phyloP scores from a whole-genome alignment of 2,329 filamentous ascomycete genomes.

The Capronia epimyces region DNA sequence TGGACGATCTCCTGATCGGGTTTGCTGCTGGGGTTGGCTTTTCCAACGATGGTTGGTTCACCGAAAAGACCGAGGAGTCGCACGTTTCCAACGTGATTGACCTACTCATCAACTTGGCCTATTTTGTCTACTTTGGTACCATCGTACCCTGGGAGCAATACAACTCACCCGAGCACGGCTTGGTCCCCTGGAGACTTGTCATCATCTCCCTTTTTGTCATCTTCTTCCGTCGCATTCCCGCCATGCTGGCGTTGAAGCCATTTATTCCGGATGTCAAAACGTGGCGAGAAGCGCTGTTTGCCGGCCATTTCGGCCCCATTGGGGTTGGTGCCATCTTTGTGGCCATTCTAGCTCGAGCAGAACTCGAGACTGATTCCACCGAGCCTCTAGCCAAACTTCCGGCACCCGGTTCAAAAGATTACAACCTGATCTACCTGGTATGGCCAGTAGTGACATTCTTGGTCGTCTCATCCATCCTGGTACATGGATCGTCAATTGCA shows the following conservation, averaged over 20 bases:
- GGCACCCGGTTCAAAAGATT: constrained; percentile 51
- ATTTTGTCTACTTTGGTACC: constrained; percentile 95
- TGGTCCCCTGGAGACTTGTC: constrained; percentile 83
- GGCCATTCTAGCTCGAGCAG: constrained; percentile 85
- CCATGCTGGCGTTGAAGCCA: constrained; percentile 88
- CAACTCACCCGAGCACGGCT: constrained; percentile 67
- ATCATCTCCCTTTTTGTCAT: constrained; percentile 91
- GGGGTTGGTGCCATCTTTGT: constrained; percentile 96
- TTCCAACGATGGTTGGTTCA: constrained; percentile 98
- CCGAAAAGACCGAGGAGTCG: constrained; percentile 94
- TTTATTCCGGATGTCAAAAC: constrained; percentile 96
- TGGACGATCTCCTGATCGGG: constrained; percentile 90
- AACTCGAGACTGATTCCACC: constrained; percentile 70
- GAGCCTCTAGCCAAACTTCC: constrained; percentile 64
- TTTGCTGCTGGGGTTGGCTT: constrained; percentile 97
- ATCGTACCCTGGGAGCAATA: constrained; percentile 95
- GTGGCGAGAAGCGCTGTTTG: constrained; percentile 94
- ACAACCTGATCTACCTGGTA: constrained; percentile 72
- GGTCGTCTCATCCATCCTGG: constrained; percentile 87
- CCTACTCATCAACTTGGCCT: constrained; percentile 89
- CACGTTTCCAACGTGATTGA: constrained; percentile 99
- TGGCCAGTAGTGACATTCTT: constrained; percentile 96
- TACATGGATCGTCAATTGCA: constrained; percentile 95
- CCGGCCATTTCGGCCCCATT: constrained; percentile 95
- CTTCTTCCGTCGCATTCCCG: constrained; percentile 88